A percentile compares a stretch with the other conserved stretches of the same genome.
phyloP scores from a whole-genome alignment of 805 yeast genomes.

The Lachancea thermotolerans region DNA sequence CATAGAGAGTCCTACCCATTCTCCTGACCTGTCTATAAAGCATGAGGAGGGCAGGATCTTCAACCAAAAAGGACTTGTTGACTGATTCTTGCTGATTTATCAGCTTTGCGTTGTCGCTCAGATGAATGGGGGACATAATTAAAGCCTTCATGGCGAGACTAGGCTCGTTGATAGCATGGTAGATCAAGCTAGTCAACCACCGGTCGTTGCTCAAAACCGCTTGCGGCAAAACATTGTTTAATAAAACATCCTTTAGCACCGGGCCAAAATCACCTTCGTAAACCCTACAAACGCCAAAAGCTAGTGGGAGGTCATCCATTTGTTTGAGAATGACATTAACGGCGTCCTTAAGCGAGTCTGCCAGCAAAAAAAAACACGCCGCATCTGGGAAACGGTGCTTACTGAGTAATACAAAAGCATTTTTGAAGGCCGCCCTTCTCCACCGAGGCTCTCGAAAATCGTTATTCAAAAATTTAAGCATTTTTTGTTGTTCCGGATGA shows the following conservation, averaged over 20 bases:
- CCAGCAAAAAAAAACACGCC: constrained; percentile 80
- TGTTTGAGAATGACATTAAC: constrained; percentile 66
- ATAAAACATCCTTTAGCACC: constrained; percentile 43
- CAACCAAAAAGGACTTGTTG: constrained; percentile 46
- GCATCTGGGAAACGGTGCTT: constrained; percentile 85
- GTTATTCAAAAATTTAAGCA: constrained; percentile 67
- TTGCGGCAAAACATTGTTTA: constrained; percentile 43
- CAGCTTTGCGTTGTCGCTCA: constrained; percentile 26
- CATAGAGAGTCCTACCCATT: constrained; percentile 41
- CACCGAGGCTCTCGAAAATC: constrained; percentile 73
- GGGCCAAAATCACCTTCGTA: constrained; percentile 61
- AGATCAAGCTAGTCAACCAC: constrained; percentile 79
- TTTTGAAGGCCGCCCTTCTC: constrained; percentile 84
- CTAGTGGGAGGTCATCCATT: constrained; percentile 61
- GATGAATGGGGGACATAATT: constrained; percentile 45
- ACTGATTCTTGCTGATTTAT: constrained; percentile 30
- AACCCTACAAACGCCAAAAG: constrained; percentile 73
- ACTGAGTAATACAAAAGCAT: constrained; percentile 84
- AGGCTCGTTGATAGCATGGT: constrained; percentile 53
- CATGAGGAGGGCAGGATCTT: constrained; percentile 75
- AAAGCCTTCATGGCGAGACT: constrained; percentile 55
- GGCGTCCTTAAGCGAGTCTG: constrained; percentile 68
- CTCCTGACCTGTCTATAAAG: constrained; percentile 58
- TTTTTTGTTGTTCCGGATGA: constrained; percentile 76
- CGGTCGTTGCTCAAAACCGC: constrained; percentile 61